Base-by-base conservation (phyloP, 345 rosid species). In the Kernera saxatilis region DNA sequence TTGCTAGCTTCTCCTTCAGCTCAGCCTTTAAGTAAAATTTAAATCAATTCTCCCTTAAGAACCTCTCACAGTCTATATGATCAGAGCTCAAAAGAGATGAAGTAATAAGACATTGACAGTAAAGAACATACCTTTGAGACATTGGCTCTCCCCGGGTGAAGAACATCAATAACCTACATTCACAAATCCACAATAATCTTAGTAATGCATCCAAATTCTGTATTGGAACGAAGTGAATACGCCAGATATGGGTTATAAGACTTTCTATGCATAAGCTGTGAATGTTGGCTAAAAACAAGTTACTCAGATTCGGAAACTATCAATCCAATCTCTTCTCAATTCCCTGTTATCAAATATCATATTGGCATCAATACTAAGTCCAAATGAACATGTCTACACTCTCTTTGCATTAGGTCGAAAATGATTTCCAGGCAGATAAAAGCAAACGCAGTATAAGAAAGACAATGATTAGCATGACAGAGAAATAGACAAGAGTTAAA, bases 141-240 rank as follows among this genome's bases (percentile, higher is more conserved):
- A 86, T 93, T 93, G 57, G 98, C 77, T 43, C 94, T 81, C 7
- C 98, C 96, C 0, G 98, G 98, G 78, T 93, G 98, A 68, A 93
- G 89, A 67, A 91, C 98, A 83, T 93, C 98, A 58, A 93, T 88
- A 17, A 93, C 80, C 98, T 93, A 84, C 1, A 51, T 65, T 11
- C 58, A 64, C 13, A 65, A 45, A 45, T 27, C 5, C 18, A 69
- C 17, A 11, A 22, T 4, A 19, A 39, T 14, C 30, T 58, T 49
- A 67, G 39, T 21, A 14, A 40, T 17, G 17, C 18, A 30, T 14
- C 7, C 33, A 33, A 2, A 45, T 18, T 18, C 25, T 41, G 9
- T 3, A 13, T 0, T 2, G 11, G 6, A 40, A 32, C 18, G 5
- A 41, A 5, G 6, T 14, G 25, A 32, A 27, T 19, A 21, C 5